phyloP scores from a whole-genome alignment of 2,329 filamentous ascomycete species.

The Esteya vermicola region DNA sequence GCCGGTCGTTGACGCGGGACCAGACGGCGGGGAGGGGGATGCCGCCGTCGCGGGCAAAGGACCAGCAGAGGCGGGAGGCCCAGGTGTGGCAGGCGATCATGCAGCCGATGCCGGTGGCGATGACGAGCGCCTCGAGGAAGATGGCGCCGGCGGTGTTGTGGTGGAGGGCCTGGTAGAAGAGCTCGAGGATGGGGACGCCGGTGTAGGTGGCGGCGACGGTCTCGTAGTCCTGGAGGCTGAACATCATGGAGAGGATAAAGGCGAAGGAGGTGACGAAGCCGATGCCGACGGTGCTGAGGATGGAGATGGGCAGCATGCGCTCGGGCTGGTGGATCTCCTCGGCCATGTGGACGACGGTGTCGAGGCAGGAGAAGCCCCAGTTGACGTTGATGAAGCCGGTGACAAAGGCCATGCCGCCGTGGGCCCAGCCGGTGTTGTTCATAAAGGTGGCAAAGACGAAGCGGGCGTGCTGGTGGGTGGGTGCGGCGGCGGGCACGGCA shows the following conservation, averaged over 20 bases:
- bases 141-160: background rate
- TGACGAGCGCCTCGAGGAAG: background rate
- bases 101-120: background rate
- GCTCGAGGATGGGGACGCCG: constrained; percentile 26
- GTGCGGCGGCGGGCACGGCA: constrained; percentile 30
- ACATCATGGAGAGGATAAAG: constrained; percentile 37
- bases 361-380: constrained; percentile 31
- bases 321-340: constrained; percentile 29
- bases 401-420: constrained; percentile 33
- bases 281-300: constrained; percentile 14
- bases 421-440: constrained; percentile 39
- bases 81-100: background rate
- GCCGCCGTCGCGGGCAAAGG: constrained; percentile 31
- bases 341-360: constrained; percentile 33
- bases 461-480: constrained; percentile 25
- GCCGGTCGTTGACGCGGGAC: constrained; percentile 18
- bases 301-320: constrained; percentile 22
- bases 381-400: constrained; percentile 33
- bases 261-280: constrained; percentile 29
- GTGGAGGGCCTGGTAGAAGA: constrained; percentile 25
- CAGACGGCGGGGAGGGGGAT: constrained; percentile 24
- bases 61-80: constrained; percentile 19
- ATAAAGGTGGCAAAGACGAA: constrained; percentile 38
- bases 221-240: constrained; percentile 31
- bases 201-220: constrained; percentile 25